A percentile compares a stretch with the other conserved stretches of the same genome.
These are phyloP conservation scores for Phytopythium oedochilum DNA, from an alignment of 352 stramenopile species.

Conservation along the genomic window DNA sequence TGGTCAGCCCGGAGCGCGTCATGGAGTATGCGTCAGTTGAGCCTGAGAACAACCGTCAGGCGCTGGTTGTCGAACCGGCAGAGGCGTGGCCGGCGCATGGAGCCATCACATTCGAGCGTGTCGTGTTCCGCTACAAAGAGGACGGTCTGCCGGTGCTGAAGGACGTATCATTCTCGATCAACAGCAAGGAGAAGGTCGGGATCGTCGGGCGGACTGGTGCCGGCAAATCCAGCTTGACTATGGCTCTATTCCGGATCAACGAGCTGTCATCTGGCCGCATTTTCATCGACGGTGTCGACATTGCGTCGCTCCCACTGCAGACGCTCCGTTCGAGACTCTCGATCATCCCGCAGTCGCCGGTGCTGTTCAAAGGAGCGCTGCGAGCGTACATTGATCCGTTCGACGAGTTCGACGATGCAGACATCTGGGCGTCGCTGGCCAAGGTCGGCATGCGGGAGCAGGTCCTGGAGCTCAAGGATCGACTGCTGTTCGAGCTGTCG, in stretches of 20 bases:
- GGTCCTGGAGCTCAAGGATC: slow-evolving; percentile 10
- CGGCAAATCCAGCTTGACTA: slow-evolving; percentile 85
- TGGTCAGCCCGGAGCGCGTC: slow-evolving; percentile 19
- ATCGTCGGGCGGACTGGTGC: slow-evolving; percentile 48
- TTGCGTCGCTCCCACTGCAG: slow-evolving; percentile 22
- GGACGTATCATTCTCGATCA: slow-evolving; percentile 60
- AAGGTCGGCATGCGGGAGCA: slow-evolving; percentile 62
- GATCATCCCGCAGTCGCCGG: slow-evolving; percentile 60
- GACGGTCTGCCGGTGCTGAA: slow-evolving; percentile 34
- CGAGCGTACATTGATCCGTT: slow-evolving; percentile 84
- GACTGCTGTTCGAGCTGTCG: slow-evolving; percentile 11
- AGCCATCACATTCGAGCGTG: slow-evolving; percentile 75
- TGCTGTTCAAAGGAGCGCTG: slow-evolving; percentile 89
- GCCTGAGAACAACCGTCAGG: not conserved
- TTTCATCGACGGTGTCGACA: slow-evolving; percentile 37
- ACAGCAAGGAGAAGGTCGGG: slow-evolving; percentile 44
- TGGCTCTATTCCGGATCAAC: slow-evolving; percentile 30
- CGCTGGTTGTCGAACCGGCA: not conserved
- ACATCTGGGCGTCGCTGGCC: slow-evolving; percentile 73
- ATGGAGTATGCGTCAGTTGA: not conserved
- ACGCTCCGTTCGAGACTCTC: slow-evolving; percentile 27
- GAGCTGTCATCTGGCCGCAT: slow-evolving; percentile 76
- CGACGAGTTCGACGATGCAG: slow-evolving; percentile 55
- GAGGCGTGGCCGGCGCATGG: slow-evolving; percentile 68
- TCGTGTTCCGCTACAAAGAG: slow-evolving; percentile 84